These are phyloP conservation scores for Phlegmacium glaucopus DNA, from an alignment of 768 basidiomycete species.

Conservation along the genomic window DNA sequence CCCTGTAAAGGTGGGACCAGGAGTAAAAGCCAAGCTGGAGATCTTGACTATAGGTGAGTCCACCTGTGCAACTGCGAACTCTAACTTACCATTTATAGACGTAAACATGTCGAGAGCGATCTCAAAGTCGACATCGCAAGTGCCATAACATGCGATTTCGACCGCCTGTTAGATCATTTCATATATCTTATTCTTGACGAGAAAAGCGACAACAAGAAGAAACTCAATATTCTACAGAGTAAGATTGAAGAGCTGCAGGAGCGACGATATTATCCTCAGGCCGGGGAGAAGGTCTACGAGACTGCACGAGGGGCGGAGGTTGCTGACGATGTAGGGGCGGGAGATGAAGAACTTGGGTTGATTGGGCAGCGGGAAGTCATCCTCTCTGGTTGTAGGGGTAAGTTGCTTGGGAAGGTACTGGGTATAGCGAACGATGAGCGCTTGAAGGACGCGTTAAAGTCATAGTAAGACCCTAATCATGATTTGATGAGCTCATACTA, in stretches of 20 bases:
- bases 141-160: not conserved
- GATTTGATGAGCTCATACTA: not conserved
- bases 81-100: too few species aligned
- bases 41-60: too few species aligned
- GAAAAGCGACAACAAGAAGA: not conserved
- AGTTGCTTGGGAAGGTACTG: not conserved
- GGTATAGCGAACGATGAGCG: not conserved
- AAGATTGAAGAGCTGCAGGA: constrained; percentile 1
- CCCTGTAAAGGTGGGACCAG: too few species aligned
- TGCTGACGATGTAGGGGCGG: not conserved
- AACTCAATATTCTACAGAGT: not conserved
- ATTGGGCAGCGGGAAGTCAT: not conserved
- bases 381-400: not conserved
- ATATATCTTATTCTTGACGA: not conserved
- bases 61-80: too few species aligned
- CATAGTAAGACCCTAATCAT: not conserved
- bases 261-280: not conserved
- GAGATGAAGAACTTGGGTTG: not conserved
- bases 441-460: not conserved
- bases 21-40: too few species aligned
- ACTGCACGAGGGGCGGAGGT: not conserved
- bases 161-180: not conserved
- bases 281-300: not conserved
- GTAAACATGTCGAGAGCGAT: not conserved
- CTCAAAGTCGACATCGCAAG: not conserved